Conservation (phyloP, 2,329 filamentous ascomycete species). For the Ambrosiella cleistominuta region DNA sequence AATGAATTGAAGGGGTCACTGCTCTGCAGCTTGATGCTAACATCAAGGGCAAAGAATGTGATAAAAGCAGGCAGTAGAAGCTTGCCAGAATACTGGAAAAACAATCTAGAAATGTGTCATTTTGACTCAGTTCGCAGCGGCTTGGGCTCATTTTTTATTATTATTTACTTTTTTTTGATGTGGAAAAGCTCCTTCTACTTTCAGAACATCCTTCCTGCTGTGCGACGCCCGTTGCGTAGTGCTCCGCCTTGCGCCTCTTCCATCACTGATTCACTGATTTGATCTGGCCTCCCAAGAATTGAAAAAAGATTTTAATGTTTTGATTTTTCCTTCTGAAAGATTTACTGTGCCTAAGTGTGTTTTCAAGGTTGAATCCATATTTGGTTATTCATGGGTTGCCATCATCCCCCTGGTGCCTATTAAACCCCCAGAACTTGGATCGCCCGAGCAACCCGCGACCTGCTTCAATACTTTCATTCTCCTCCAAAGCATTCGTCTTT, state of each 20-base stretch:
- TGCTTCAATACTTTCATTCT: not conserved
- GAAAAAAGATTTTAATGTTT: not conserved
- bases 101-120: not conserved
- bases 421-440: conserved; percentile 3
- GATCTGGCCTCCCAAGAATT: not conserved
- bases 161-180: not conserved
- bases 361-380: not conserved
- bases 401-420: conserved; percentile 1
- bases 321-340: not conserved
- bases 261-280: not conserved
- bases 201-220: not conserved
- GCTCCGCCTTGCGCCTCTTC: not conserved
- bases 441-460: conserved; percentile 4
- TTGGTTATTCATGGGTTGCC: not conserved
- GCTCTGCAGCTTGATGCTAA: not conserved
- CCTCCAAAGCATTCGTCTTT: not conserved
- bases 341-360: not conserved
- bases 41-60: not conserved
- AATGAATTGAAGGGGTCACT: not conserved
- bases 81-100: not conserved
- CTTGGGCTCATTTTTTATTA: no score
- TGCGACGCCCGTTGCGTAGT: not conserved
- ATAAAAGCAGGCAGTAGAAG: not conserved
- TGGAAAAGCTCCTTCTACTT: not conserved
- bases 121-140: not conserved